These are phyloP conservation scores for Schizophyllum amplum DNA, from an alignment of 1,284 basidiomycete genomes.

Conservation along the genomic window DNA sequence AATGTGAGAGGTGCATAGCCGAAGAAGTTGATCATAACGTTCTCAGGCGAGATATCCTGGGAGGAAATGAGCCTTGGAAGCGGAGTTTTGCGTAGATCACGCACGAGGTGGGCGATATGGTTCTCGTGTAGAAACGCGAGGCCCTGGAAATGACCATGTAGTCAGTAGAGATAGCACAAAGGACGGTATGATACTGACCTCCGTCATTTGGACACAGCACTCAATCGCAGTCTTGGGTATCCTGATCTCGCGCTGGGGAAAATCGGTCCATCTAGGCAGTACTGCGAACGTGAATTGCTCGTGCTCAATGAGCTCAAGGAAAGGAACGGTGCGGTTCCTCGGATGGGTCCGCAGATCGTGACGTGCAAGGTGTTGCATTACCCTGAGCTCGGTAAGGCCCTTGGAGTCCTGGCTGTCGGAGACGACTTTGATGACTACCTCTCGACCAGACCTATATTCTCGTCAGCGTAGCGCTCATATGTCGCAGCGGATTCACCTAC, in stretches of 20 bases:
- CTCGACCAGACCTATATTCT: not conserved
- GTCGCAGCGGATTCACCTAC: not conserved
- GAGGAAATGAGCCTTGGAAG: not conserved
- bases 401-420: not conserved
- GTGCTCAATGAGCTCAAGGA: constrained; percentile 4
- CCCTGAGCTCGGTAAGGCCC: not conserved
- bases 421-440: not conserved
- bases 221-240: not conserved
- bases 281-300: not conserved
- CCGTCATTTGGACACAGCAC: not conserved
- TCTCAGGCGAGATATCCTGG: not conserved
- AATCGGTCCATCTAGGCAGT: not conserved
- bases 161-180: not conserved
- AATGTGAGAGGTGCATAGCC: not conserved
- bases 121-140: not conserved
- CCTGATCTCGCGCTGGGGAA: not conserved
- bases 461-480: not conserved
- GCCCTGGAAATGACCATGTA: not conserved
- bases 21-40: not conserved
- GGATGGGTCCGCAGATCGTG: not conserved
- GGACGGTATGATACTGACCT: not conserved
- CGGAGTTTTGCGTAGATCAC: not conserved
- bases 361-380: not conserved
- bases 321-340: constrained; percentile 3
- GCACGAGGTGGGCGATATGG: not conserved